Conservation (phyloP, 225 moss, liverwort and hornwort species). For the Bryoerythrophyllum caledonicum region DNA sequence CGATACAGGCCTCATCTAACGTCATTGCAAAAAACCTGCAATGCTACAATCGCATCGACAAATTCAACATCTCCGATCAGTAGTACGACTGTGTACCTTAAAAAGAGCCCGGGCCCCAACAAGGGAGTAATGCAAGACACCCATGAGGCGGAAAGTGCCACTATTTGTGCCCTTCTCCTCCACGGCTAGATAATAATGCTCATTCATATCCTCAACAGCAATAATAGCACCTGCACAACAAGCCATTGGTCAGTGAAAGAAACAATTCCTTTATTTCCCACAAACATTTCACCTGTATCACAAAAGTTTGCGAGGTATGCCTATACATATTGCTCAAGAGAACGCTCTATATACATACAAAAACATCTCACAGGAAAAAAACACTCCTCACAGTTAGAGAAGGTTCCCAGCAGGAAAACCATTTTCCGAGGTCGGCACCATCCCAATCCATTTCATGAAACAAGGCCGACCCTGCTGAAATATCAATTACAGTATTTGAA, state of each 20-base stretch:
- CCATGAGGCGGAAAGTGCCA: conserved; percentile 71
- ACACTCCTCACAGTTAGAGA: conserved; percentile 2
- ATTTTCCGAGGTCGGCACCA: conserved; percentile 4
- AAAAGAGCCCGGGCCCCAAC: conserved; percentile 89
- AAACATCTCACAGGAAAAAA: conserved; percentile 6
- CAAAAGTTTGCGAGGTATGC: neutral
- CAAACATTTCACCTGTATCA: conserved; percentile 1
- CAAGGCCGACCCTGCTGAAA: conserved; percentile 7
- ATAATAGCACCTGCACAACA: conserved; percentile 72
- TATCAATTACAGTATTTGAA: neutral
- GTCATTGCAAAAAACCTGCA: neutral
- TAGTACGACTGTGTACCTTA: conserved; percentile 54
- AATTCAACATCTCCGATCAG: conserved; percentile 9
- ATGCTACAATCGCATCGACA: neutral
- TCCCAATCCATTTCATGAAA: neutral
- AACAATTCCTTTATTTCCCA: neutral
- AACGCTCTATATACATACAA: neutral
- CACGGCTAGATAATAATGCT: conserved; percentile 91
- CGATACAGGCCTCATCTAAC: neutral
- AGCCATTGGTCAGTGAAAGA: conserved; percentile 18
- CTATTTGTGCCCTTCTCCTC: conserved; percentile 66
- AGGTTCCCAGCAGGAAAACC: conserved; percentile 7
- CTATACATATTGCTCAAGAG: neutral
- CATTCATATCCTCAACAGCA: conserved; percentile 88
- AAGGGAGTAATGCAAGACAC: conserved; percentile 93